Evolutionary conservation across 164 flowering plant species (phyloP), one percentile per base, ranked within the genome.

Genomic region (Taxillus chinensis): DNA sequence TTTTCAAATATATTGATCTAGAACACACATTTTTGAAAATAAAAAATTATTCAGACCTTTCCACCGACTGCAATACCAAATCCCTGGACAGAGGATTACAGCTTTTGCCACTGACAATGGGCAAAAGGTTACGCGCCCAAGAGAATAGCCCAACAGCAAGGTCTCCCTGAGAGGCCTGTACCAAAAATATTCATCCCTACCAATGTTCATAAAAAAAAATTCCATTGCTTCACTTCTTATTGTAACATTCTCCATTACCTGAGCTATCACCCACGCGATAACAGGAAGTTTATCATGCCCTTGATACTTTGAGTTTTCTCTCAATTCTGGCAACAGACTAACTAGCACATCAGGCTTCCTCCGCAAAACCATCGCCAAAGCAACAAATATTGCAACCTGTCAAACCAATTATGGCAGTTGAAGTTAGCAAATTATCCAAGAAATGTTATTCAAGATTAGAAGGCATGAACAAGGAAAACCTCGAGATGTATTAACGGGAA

Each of bases 231-330:
- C 46, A 43, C 7, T 43, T 43, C 7, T 9, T 5, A 6, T 43
- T 5, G 10, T 5, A 9, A 43, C 7, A 43, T 48, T 3, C 12
- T 48, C 3, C 9, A 3, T 69, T 62, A 90, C 98, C 96, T 93
- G 98, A 70, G 78, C 64, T 63, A 83, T 72, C 77, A 86, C 65
- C 98, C 98, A 93, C n/a, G 78, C 65, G 7, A 72, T 67, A 42
- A 93, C 75, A 41, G 96, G 86, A 66, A 93, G 89, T 72, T 88
- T 90, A 73, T 93, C 96, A 68, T 86, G 98, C 59, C 95, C 96
- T 68, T 82, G 86, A 76, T 86, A 84, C 66, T 84, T 90, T 38
- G 82, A 43, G 59, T 77, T 78, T 46, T 85, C 90, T 71, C 73
- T 83, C 73, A 90, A 37, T 14, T 16, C 71, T 50, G 90, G 85